Conservation (phyloP, 257 asterid genomes). For the Solanum pimpinellifolium region DNA sequence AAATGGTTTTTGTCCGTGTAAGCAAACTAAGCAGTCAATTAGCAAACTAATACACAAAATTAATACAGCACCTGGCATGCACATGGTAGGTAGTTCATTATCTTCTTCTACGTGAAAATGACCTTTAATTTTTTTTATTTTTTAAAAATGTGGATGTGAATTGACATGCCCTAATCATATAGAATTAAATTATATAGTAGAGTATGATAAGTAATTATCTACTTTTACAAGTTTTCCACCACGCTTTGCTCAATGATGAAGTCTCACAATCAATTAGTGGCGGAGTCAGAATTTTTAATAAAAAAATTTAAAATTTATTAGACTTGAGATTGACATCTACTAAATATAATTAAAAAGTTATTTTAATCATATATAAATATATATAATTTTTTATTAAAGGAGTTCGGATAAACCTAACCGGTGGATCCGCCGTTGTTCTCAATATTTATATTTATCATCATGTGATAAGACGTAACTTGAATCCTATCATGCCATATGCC, state of each 20-base stretch:
- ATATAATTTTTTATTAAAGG: too few species aligned
- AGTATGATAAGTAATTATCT: not conserved
- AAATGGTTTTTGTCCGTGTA: not conserved
- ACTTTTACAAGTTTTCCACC: not conserved
- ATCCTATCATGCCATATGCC: not conserved
- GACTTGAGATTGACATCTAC: fast-evolving
- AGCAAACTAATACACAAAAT: not conserved
- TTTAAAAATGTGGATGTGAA: not conserved
- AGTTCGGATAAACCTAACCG: too few species aligned
- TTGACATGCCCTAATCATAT: not conserved
- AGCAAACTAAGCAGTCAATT: not conserved
- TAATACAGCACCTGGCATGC: not conserved
- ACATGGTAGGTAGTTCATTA: not conserved
- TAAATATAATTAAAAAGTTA: too few species aligned
- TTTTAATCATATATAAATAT: too few species aligned
- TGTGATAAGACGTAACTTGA: not conserved
- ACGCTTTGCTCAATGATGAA: not conserved
- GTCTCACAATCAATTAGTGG: not conserved
- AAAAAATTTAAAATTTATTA: too few species aligned
- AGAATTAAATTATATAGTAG: not conserved
- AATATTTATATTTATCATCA: not conserved
- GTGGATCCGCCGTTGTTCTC: fast-evolving
- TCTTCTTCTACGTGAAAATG: not conserved
- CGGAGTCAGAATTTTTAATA: too few species aligned
- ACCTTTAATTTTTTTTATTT: not conserved